phyloP scores from a whole-genome alignment of 345 rosid species.

The Sisymbrium altissimum region DNA sequence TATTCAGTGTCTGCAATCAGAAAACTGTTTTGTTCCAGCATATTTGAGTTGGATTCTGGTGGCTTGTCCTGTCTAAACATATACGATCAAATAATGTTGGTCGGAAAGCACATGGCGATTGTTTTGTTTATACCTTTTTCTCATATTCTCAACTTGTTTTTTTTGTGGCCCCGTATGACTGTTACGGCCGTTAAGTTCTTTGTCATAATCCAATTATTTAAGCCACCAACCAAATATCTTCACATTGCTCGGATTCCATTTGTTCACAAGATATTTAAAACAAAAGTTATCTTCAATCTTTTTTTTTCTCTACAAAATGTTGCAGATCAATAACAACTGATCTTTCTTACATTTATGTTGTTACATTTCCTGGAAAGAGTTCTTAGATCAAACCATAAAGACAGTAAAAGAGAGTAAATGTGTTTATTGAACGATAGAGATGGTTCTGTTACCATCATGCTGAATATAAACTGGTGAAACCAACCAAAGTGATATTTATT shows the following conservation, averaged over 20 bases:
- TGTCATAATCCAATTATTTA: slow-evolving; percentile 8
- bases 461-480: neutral
- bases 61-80: slow-evolving; percentile 24
- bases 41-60: slow-evolving; percentile 29
- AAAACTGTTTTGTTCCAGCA: slow-evolving; percentile 8
- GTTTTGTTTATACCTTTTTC: slow-evolving; percentile 10
- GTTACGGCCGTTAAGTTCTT: slow-evolving; percentile 24
- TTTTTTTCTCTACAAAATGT: neutral
- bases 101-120: slow-evolving; percentile 32
- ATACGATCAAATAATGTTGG: slow-evolving; percentile 10
- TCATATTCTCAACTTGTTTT: slow-evolving; percentile 9
- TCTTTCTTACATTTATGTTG: slow-evolving; percentile 11
- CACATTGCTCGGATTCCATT: neutral
- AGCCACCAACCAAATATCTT: slow-evolving; percentile 1
- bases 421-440: slow-evolving; percentile 12
- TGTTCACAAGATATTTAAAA: neutral
- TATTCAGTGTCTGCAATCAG: neutral
- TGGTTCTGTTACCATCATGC: neutral
- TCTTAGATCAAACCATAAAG: neutral
- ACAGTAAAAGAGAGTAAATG: neutral
- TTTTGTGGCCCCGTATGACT: slow-evolving; percentile 24
- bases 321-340: slow-evolving; percentile 6
- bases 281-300: neutral
- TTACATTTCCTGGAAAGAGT: neutral
- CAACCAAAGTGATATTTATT: neutral